Evolutionary conservation across 768 basidiomycete genomes (phyloP), one percentile per base, ranked within the genome.

Genomic region (Leccinum olivaceopallidum): DNA sequence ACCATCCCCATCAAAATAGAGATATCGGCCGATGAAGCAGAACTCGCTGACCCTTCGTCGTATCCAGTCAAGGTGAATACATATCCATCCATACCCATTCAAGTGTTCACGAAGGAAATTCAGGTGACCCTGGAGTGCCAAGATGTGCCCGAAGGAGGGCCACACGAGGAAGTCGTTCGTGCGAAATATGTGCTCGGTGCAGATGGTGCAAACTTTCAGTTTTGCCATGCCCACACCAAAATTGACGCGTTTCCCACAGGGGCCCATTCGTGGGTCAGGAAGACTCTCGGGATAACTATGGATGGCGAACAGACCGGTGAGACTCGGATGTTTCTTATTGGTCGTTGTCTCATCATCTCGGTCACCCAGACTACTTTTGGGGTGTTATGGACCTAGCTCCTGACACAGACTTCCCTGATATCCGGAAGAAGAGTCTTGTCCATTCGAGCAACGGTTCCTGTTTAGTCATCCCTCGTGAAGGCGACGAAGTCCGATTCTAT

Each of bases 241-340:
- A n/a, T 60, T 57, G 37, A 70, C n/a, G 30, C 47, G 12, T 30
- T 18, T 20, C 52, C 14, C 49, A 48, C 65, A 89, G 88, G 89
- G 6, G 90, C 90, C 0, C 90, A 92, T 73, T 92, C 89, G 12
- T 92, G 90, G 89, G 88, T 93, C 24, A 82, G 92, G 26, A 90
- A 89, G 60, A 58, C 74, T 0, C 76, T 90, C 9, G 78, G 79
- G 9, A 86, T 93, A 55, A 68, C 75, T 5, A 88, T 93, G 89
- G 84, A 91, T 60, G 92, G 92, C 6, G 89, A 92, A 70, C 86
- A 90, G 61, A 80, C 71, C 13, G 78, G 81, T 73, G 61, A 66
- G 57, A 62, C 28, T 28, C 28, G 28, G 28, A 56, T 2, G 18
- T 30, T 34, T 6, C 18, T 52, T 6, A 30, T 54, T 12, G 22